Base-by-base conservation (phyloP, 345 rosid genomes). In the Lepidium africanum region DNA sequence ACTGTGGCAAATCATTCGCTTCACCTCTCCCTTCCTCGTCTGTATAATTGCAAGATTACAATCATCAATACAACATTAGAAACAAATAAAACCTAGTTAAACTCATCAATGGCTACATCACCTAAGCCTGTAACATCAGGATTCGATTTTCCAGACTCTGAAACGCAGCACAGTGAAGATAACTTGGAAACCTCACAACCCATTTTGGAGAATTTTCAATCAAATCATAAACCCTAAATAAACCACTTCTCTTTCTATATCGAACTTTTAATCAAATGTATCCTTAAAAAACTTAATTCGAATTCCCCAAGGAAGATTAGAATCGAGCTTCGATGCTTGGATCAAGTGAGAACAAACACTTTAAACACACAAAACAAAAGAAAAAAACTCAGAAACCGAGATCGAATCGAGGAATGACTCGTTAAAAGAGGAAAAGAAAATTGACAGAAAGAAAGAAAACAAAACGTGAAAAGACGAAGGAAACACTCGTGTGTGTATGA, bases 141-240 rank as follows among this genome's bases (percentile, higher is more conserved):
- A 79, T 84, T 79, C 5, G 89, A 81, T 55, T 81, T 77, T 58
- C 75, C 82, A 78, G 80, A 77, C 53, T 81, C 88, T 32, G 87
- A 83, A 70, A 76, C 79, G 69, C 79, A 77, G 73, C 95, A 86
- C 72, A 89, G 86, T 0, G 74, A 57, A 9, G 83, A 60, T 47
- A 91, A 41, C 73, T 79, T 88, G 41, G 91, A 83, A 27, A 86
- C 82, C 68, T 74, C 84, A 77, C 85, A 69, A 11, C 82, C 82
- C 82, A 79, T 79, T 66, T n/a, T n/a, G 7, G 21, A 36, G 33
- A 27, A 8, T 0, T 5, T 17, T 53, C 43, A 55, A 67, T 67
- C 43, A 56, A 56, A 67, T 14, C 56, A 19, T 35, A 63, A 62
- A 54, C 56, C 39, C 38, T 17, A 61, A 30, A 45, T 17, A 61